phyloP scores from a whole-genome alignment of 2,329 filamentous ascomycete genomes.

The Cladosporium sphaerospermum region DNA sequence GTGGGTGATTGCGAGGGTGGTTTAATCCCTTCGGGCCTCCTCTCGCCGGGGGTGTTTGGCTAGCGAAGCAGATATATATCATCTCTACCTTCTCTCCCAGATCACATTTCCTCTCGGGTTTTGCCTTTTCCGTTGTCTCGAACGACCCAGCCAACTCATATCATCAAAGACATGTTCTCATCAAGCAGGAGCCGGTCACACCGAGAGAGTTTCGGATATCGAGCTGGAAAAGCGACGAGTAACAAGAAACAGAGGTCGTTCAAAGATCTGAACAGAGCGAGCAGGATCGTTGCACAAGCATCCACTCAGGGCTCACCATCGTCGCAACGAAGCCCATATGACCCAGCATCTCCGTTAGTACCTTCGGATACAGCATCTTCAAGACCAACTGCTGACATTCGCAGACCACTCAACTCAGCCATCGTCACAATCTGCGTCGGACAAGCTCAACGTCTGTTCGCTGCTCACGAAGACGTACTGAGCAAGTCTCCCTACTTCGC shows the following conservation, averaged over 20 bases:
- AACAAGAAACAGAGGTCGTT: constrained; percentile 31
- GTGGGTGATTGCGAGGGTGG: too few species aligned
- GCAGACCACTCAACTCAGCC: constrained; percentile 50
- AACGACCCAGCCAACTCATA: too few species aligned
- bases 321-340: constrained; percentile 22
- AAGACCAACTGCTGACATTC: neutral
- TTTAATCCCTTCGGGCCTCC: too few species aligned
- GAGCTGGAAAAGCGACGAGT: constrained; percentile 27
- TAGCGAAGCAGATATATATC: too few species aligned
- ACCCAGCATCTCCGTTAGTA: constrained; percentile 29
- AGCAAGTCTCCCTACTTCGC: constrained; percentile 73
- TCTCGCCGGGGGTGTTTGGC: too few species aligned
- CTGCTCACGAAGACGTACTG: constrained; percentile 82
- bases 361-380: neutral
- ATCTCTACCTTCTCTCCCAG: too few species aligned
- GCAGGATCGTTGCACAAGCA: constrained; percentile 22
- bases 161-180: constrained; percentile 22
- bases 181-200: constrained; percentile 26
- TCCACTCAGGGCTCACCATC: constrained; percentile 18
- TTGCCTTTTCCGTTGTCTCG: too few species aligned
- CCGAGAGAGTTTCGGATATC: constrained; percentile 29
- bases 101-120: too few species aligned
- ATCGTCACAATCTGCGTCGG: constrained; percentile 85
- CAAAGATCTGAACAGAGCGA: constrained; percentile 26
- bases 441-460: constrained; percentile 65